Conservation (phyloP, 192 early-diverging fungal genomes). For the Powellomyces hirtus region DNA sequence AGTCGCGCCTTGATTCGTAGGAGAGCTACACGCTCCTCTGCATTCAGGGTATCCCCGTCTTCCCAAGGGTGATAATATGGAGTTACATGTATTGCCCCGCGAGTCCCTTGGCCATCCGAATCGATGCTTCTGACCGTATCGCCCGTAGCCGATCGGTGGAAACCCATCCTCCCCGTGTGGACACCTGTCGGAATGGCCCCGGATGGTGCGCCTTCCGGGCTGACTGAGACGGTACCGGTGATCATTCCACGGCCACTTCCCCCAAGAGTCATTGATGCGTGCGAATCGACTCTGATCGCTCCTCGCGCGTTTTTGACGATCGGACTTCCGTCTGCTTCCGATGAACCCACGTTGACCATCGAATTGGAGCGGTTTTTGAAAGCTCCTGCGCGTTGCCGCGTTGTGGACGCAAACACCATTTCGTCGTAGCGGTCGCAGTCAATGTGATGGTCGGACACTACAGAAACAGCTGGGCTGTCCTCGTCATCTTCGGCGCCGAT, state of each 20-base stretch:
- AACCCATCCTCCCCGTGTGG: background rate
- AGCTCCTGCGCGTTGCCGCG: background rate
- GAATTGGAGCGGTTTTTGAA: slow-evolving; percentile 20
- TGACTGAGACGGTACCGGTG: background rate
- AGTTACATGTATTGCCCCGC: background rate
- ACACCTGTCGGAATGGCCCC: background rate
- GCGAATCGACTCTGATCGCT: background rate
- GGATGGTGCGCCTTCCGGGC: background rate
- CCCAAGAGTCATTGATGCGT: background rate
- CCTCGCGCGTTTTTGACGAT: background rate
- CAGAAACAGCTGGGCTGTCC: slow-evolving; percentile 16
- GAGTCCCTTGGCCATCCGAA: slow-evolving; percentile 3
- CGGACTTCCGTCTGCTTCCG: slow-evolving; percentile 1
- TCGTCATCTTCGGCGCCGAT: slow-evolving; percentile 29
- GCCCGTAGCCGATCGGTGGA: background rate
- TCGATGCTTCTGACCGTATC: slow-evolving; percentile 19
- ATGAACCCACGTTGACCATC: background rate
- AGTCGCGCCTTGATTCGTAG: slow-evolving; percentile 10
- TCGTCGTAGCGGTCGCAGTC: slow-evolving; percentile 27
- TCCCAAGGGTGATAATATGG: slow-evolving; percentile 12
- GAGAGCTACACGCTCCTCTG: slow-evolving; percentile 20
- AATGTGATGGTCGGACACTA: background rate
- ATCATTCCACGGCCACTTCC: background rate
- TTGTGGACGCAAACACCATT: background rate
- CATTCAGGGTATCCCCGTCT: slow-evolving; percentile 20